These are phyloP conservation scores for Pyrus pyrifolia DNA, from an alignment of 306 rosid species.

Conservation along the genomic window DNA sequence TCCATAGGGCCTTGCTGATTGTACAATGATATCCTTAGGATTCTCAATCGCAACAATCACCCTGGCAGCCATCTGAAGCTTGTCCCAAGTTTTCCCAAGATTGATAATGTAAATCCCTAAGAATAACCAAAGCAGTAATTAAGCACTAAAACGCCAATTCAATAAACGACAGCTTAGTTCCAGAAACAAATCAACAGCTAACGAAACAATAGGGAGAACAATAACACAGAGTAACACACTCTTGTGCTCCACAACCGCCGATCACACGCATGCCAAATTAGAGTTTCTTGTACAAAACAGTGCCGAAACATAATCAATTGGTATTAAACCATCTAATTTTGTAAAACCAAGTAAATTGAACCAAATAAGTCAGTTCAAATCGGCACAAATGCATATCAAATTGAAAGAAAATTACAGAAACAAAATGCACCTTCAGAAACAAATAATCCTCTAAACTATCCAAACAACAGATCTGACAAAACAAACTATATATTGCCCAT, in stretches of 20 bases:
- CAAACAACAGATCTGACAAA: background rate
- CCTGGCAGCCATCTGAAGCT: slow-evolving; percentile 78
- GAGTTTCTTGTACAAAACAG: background rate
- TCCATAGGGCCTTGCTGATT: slow-evolving; percentile 78
- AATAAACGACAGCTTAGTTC: background rate
- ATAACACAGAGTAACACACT: background rate
- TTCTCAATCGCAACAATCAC: slow-evolving; percentile 81
- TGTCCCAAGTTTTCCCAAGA: slow-evolving; percentile 79
- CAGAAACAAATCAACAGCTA: background rate
- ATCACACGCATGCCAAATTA: background rate
- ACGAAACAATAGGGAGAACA: too few species aligned
- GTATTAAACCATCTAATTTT: background rate
- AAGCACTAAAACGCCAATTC: background rate
- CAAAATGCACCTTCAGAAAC: background rate
- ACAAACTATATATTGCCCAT: background rate
- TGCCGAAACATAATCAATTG: background rate
- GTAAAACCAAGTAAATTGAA: background rate
- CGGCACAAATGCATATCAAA: background rate
- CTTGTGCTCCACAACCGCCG: too few species aligned
- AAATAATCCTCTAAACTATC: background rate
- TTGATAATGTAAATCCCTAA: slow-evolving; percentile 79
- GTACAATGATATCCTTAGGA: slow-evolving; percentile 71
- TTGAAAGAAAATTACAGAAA: background rate
- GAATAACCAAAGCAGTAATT: background rate
- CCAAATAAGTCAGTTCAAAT: background rate